phyloP scores from a whole-genome alignment of 148 eudicot genomes.

The Silene uniflora region DNA sequence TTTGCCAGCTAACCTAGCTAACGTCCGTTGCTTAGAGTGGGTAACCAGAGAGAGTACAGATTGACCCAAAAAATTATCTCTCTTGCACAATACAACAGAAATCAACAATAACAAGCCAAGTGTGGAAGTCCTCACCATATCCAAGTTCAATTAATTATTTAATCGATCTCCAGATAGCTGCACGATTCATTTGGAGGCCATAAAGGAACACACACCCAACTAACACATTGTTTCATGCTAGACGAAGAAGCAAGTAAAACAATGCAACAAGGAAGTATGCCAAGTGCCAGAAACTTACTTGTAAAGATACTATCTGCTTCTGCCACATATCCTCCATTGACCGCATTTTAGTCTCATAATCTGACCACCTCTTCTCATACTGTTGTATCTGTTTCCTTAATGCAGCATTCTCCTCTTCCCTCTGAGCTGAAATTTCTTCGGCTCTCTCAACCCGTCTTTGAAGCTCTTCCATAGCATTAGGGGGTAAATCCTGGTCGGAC shows the following conservation, averaged over 20 bases:
- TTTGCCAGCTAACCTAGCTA: background rate
- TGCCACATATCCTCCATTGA: conserved; percentile 88
- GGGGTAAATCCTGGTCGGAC: conserved; percentile 50
- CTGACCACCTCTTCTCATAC: conserved; percentile 57
- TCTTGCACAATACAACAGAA: background rate
- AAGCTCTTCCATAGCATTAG: conserved; percentile 58
- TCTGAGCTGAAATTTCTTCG: conserved; percentile 50
- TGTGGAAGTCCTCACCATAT: no score
- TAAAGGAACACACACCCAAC: background rate
- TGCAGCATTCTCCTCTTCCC: conserved; percentile 73
- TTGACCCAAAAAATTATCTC: background rate
- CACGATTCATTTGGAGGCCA: no score
- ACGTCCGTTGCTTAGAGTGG: background rate
- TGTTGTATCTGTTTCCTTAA: conserved; percentile 55
- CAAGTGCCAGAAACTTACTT: conserved; percentile 38
- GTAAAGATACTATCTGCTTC: conserved; percentile 68
- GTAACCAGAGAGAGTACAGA: background rate
- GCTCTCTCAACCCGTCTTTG: conserved; percentile 52
- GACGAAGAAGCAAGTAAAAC: background rate
- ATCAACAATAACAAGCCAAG: background rate
- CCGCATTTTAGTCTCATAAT: conserved; percentile 76
- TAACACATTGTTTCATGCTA: background rate
- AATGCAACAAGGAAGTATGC: background rate
- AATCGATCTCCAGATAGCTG: no score
- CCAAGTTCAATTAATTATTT: no score